Evolutionary conservation across 495 filamentous ascomycete species (phyloP).

Genomic region (Hyaloscypha bicolor): DNA sequence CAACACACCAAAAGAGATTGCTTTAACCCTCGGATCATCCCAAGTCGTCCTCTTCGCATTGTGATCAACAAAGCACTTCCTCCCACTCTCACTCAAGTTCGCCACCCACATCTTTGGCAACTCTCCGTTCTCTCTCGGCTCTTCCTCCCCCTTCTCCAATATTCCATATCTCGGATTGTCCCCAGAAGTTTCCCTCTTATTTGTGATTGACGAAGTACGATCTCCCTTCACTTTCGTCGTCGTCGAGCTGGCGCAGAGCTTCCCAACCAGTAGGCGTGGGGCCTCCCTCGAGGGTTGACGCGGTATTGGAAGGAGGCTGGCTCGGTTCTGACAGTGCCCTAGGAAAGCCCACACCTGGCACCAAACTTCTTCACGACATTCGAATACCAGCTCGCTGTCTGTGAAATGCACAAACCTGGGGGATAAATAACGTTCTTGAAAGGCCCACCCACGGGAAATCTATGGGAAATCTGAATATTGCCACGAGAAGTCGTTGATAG

Average conservation of each 20-base stretch:
- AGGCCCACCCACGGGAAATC: no score
- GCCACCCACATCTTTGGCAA: neutral
- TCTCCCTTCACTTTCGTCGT: neutral
- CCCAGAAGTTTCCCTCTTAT: neutral
- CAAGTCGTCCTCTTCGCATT: neutral
- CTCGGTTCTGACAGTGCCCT: no score
- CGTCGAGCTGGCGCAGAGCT: neutral
- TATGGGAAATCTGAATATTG: no score
- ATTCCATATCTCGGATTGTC: neutral
- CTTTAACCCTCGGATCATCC: conserved; percentile 1
- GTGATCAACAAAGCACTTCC: conserved; percentile 10
- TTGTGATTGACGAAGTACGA: conserved; percentile 10
- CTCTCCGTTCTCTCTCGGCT: neutral
- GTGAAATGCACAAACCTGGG: no score
- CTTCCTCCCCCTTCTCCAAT: neutral
- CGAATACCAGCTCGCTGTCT: no score
- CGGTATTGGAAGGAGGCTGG: no score
- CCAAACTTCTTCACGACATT: no score
- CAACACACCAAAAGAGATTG: no score
- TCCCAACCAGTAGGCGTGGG: conserved; percentile 9
- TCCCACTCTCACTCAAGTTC: neutral
- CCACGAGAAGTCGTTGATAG: no score
- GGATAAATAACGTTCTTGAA: no score
- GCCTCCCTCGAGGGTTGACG: neutral
- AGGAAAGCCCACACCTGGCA: no score